Evolutionary conservation across 2,329 filamentous ascomycete species (phyloP).

Genomic region (Pochonia chlamydosporia): DNA sequence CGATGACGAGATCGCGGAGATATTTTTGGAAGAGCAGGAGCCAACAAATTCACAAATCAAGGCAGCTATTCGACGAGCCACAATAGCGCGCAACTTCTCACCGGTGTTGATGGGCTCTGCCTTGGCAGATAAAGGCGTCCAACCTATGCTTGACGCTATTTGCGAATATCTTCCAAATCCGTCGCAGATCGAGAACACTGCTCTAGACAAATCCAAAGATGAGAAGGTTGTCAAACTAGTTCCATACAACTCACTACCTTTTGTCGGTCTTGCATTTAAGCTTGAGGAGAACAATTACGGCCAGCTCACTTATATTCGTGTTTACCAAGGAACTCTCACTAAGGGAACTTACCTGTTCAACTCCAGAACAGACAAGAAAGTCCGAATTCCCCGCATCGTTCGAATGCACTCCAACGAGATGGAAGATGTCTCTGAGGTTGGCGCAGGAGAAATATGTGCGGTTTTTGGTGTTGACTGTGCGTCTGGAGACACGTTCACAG

Average conservation of each 20-base stretch:
- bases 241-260: constrained; percentile 88
- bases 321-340: constrained; percentile 87
- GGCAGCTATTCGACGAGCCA: constrained; percentile 83
- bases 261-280: constrained; percentile 96
- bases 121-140: constrained; percentile 87
- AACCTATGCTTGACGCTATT: constrained; percentile 94
- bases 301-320: constrained; percentile 95
- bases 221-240: constrained; percentile 83
- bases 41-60: constrained; percentile 82
- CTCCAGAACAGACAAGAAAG: constrained; percentile 88
- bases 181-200: constrained; percentile 79
- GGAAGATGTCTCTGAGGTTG: constrained; percentile 91
- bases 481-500: constrained; percentile 96
- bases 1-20: constrained; percentile 93
- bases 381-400: constrained; percentile 94
- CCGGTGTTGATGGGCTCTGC: constrained; percentile 97
- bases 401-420: constrained; percentile 99
- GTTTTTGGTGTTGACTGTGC: constrained; percentile 98
- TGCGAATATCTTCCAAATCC: constrained; percentile 96
- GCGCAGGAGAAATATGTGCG: constrained; percentile 95
- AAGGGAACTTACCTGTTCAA: constrained; percentile 93
- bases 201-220: constrained; percentile 72
- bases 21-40: constrained; percentile 82
- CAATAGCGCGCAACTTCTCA: constrained; percentile 83
- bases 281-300: constrained; percentile 98